These are phyloP conservation scores for Colletotrichum tofieldiae DNA, from an alignment of 2,329 filamentous ascomycete species.

Conservation along the genomic window DNA sequence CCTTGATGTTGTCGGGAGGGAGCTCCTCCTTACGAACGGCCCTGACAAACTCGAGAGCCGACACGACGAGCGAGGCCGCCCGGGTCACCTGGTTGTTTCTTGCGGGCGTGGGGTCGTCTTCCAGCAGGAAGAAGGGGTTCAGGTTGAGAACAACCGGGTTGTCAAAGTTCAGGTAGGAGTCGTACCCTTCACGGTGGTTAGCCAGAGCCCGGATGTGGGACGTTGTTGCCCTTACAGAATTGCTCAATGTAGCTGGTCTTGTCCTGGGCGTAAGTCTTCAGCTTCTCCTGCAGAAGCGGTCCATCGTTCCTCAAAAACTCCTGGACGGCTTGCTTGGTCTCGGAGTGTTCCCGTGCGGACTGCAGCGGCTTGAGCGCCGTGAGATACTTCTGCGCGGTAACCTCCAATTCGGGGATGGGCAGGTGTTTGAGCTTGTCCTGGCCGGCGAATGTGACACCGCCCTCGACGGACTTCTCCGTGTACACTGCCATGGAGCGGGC, in stretches of 20 bases:
- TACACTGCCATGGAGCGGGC: constrained; percentile 66
- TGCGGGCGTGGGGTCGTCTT: constrained; percentile 96
- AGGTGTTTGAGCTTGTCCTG: constrained; percentile 93
- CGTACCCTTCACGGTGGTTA: constrained; percentile 80
- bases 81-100: constrained; percentile 97
- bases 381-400: constrained; percentile 85
- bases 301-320: constrained; percentile 89
- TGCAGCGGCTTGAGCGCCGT: constrained; percentile 87
- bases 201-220: not conserved
- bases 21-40: constrained; percentile 95
- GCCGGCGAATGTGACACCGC: constrained; percentile 88
- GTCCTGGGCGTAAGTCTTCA: constrained; percentile 90
- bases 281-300: constrained; percentile 86
- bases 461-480: constrained; percentile 69
- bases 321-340: constrained; percentile 84
- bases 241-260: constrained; percentile 99
- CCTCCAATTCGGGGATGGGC: constrained; percentile 90
- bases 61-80: constrained; percentile 91
- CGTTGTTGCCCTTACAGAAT: constrained; percentile 79
- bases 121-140: constrained; percentile 97
- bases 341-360: constrained; percentile 82
- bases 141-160: constrained; percentile 97
- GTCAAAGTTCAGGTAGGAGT: constrained; percentile 98
- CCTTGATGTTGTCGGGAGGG: constrained; percentile 87
- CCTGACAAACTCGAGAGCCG: constrained; percentile 91